A percentile compares a stretch with the other conserved stretches of the same genome.
Conservation (phyloP, 164 flowering plant species). For the Paratinospora sagittata region DNA sequence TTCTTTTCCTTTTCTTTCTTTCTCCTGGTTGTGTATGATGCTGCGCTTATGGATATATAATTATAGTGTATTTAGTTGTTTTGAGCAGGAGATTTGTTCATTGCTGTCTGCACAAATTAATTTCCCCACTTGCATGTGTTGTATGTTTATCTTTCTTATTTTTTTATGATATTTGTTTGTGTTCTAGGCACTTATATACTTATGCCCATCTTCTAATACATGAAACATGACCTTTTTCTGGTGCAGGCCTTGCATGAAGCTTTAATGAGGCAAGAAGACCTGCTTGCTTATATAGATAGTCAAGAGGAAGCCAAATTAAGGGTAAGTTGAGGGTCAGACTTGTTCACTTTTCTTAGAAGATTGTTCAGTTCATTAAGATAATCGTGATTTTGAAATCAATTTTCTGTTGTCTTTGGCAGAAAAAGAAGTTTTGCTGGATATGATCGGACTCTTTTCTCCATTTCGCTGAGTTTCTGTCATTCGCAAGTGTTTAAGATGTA, state of each 20-base stretch:
- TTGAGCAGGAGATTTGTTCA: too few relatives aligned
- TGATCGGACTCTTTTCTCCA: not conserved
- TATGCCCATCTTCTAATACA: not conserved
- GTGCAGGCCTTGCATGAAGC: constrained; percentile 84
- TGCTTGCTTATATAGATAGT: constrained; percentile 79
- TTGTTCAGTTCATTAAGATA: not conserved
- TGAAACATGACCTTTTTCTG: constrained; percentile 6
- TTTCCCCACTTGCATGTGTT: not conserved
- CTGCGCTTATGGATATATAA: too few relatives aligned
- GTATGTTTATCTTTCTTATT: not conserved
- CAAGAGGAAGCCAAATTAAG: constrained; percentile 67
- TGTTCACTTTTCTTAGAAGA: not conserved
- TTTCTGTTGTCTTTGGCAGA: constrained; percentile 24
- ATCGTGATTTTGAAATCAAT: not conserved
- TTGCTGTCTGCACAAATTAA: too few relatives aligned
- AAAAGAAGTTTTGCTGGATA: constrained; percentile 52
- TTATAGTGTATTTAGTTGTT: too few relatives aligned
- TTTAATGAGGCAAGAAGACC: constrained; percentile 82
- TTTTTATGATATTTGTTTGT: not conserved
- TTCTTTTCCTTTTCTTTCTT: too few relatives aligned
- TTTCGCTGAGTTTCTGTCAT: not conserved
- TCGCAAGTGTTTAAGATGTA: constrained; percentile 1
- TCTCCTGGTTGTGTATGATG: too few relatives aligned
- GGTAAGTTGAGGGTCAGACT: constrained; percentile 28
- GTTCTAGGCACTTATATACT: not conserved